Evolutionary conservation across 805 yeast genomes (phyloP).

Genomic region (Kodamaea laetipori): DNA sequence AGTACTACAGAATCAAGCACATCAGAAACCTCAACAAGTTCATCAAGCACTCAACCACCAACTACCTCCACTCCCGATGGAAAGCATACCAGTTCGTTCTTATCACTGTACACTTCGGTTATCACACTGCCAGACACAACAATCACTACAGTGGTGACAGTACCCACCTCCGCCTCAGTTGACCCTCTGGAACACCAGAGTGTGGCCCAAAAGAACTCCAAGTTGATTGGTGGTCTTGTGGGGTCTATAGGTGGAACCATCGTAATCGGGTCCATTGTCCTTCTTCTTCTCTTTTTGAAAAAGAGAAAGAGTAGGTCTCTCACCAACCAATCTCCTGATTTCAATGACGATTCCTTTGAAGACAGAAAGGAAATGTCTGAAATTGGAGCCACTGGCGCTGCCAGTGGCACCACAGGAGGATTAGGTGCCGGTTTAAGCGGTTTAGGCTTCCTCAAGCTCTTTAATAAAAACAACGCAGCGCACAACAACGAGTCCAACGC

Average conservation of each 20-base stretch:
- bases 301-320: slow-evolving; percentile 29
- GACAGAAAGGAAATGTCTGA: slow-evolving; percentile 20
- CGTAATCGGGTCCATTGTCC: slow-evolving; percentile 39
- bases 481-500: slow-evolving; percentile 6
- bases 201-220: slow-evolving; percentile 29
- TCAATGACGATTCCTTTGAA: slow-evolving; percentile 32
- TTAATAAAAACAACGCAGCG: slow-evolving; percentile 4
- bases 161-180: slow-evolving; percentile 35
- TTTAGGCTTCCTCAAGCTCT: slow-evolving; percentile 13
- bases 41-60: slow-evolving; percentile 12
- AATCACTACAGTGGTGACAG: slow-evolving; percentile 41
- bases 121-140: slow-evolving; percentile 35
- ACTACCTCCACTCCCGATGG: slow-evolving; percentile 1
- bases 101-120: slow-evolving; percentile 22
- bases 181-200: slow-evolving; percentile 17
- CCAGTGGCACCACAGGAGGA: slow-evolving; percentile 19
- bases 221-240: slow-evolving; percentile 47
- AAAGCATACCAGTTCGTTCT: slow-evolving; percentile 8
- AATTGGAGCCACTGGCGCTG: slow-evolving; percentile 1
- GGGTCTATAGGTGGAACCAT: slow-evolving; percentile 50
- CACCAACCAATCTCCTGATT: slow-evolving; percentile 47
- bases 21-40: slow-evolving; percentile 1
- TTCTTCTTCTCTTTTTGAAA: slow-evolving; percentile 38
- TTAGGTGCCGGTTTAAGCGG: slow-evolving; percentile 5
- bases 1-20: not conserved